Evolutionary conservation across 495 filamentous ascomycete species (phyloP).

Genomic region (Hyaloscypha variabilis): DNA sequence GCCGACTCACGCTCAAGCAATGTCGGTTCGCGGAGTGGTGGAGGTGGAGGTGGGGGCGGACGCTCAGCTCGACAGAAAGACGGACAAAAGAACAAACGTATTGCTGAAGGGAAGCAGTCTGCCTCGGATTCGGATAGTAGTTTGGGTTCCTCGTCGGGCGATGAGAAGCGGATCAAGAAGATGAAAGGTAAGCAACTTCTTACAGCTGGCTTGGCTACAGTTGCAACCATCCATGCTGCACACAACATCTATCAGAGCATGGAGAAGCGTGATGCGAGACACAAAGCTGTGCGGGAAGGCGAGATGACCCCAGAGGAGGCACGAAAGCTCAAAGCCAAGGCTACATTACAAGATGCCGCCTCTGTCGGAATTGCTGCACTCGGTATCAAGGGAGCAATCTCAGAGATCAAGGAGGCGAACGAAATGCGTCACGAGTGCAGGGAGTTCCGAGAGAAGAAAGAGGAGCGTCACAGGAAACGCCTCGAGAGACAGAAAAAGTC

Average conservation of each 20-base stretch:
- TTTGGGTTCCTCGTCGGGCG: slow-evolving; percentile 75
- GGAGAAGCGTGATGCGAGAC: slow-evolving; percentile 71
- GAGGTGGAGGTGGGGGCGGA: slow-evolving; percentile 23
- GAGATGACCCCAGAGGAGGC: slow-evolving; percentile 75
- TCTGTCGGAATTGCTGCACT: slow-evolving; percentile 83
- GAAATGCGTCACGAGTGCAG: slow-evolving; percentile 58
- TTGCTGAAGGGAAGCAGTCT: slow-evolving; percentile 29
- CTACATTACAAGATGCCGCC: slow-evolving; percentile 72
- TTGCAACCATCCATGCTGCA: slow-evolving; percentile 88
- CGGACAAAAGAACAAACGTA: slow-evolving; percentile 26
- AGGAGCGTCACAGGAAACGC: slow-evolving; percentile 42
- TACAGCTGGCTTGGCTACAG: slow-evolving; percentile 80
- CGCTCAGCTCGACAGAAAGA: slow-evolving; percentile 34
- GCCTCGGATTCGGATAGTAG: slow-evolving; percentile 59
- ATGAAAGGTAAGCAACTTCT: slow-evolving; percentile 83
- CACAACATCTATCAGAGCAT: slow-evolving; percentile 77
- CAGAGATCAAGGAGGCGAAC: slow-evolving; percentile 52
- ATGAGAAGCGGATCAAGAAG: slow-evolving; percentile 73
- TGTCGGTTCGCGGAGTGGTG: slow-evolving; percentile 31
- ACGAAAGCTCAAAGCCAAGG: slow-evolving; percentile 72
- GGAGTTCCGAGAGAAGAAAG: slow-evolving; percentile 54
- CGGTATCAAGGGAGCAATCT: slow-evolving; percentile 81
- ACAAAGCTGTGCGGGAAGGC: slow-evolving; percentile 71
- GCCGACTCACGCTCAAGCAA: slow-evolving; percentile 29
- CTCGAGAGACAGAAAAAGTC: slow-evolving; percentile 26